Percentiles rank a stretch among this genome's conserved stretches.
phyloP scores from a whole-genome alignment of 176 grass and related monocot genomes.

The Oryza glaberrima region DNA sequence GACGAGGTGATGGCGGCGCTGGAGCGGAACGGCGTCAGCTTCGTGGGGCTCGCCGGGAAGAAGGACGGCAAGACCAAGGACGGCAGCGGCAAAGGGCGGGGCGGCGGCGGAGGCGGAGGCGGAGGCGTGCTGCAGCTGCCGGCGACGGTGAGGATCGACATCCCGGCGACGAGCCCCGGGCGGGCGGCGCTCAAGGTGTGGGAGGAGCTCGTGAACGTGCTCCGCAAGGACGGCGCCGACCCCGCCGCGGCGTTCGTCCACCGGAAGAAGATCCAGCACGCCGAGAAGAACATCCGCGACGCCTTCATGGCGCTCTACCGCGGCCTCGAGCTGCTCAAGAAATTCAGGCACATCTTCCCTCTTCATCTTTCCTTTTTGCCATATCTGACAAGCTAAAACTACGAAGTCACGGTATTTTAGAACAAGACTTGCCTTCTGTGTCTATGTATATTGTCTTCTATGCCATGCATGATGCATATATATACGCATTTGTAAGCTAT shows the following conservation, averaged over 20 bases:
- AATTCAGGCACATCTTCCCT: conserved; percentile 61
- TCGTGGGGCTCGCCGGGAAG: conserved; percentile 58
- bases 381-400: too few relatives aligned
- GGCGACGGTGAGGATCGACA: conserved; percentile 74
- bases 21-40: conserved; percentile 85
- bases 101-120: not conserved
- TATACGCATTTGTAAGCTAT: not conserved
- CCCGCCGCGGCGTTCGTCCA: conserved; percentile 60
- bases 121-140: conserved; percentile 33
- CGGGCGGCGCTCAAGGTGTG: conserved; percentile 73
- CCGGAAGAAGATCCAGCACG: conserved; percentile 90
- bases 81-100: conserved; percentile 27
- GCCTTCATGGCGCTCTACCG: conserved; percentile 85
- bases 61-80: conserved; percentile 54
- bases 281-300: conserved; percentile 92
- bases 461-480: too few relatives aligned
- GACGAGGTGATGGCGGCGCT: conserved; percentile 92
- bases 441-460: too few relatives aligned
- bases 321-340: conserved; percentile 83
- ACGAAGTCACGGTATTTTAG: too few relatives aligned
- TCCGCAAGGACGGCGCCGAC: conserved; percentile 74
- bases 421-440: too few relatives aligned
- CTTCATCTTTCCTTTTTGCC: not conserved
- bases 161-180: conserved; percentile 72
- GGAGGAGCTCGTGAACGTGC: conserved; percentile 83